These are phyloP conservation scores for Gastrodia elata DNA, from an alignment of 106 monocot genomes.

Conservation along the genomic window DNA sequence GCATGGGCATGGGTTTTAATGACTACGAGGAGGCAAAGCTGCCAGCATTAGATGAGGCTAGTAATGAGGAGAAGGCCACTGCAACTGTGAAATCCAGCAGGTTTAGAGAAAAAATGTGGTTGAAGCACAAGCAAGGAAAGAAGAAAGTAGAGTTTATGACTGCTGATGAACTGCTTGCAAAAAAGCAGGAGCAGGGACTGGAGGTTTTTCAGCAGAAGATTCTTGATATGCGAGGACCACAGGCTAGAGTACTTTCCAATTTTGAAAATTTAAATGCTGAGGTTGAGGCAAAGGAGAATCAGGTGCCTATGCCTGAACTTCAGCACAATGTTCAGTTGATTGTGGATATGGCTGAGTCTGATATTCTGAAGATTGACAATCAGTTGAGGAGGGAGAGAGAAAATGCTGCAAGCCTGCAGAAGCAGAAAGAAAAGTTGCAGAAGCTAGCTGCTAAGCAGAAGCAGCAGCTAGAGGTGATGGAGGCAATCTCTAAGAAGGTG, in stretches of 20 bases:
- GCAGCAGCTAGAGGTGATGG: conserved; percentile 66
- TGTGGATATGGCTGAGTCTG: conserved; percentile 62
- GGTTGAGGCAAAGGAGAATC: conserved; percentile 59
- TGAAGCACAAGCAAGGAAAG: conserved; percentile 55
- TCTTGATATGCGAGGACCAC: conserved; percentile 91
- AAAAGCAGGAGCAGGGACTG: conserved; percentile 68
- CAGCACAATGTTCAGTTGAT: conserved; percentile 83
- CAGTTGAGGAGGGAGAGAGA: conserved; percentile 78
- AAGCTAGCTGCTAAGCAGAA: conserved; percentile 54
- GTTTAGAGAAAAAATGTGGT: conserved; percentile 65
- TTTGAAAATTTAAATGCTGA: conserved; percentile 84
- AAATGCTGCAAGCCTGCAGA: conserved; percentile 65
- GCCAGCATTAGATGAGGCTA: conserved; percentile 37
- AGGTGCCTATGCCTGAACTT: conserved; percentile 91
- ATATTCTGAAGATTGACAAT: conserved; percentile 69
- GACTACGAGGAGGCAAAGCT: conserved; percentile 73
- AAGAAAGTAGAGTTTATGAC: conserved; percentile 61
- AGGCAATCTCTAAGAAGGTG: conserved; percentile 39
- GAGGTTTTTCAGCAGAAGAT: conserved; percentile 71
- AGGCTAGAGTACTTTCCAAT: conserved; percentile 63
- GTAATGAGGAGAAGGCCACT: conserved; percentile 18
- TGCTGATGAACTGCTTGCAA: conserved; percentile 67
- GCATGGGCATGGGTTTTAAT: conserved; percentile 82
- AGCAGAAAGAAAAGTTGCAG: conserved; percentile 62
- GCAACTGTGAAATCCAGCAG: background rate